Percentiles rank a stretch among this genome's conserved stretches.
Conservation (phyloP, 371 early-diverging fungal species). For the Actinomortierella ambigua region DNA sequence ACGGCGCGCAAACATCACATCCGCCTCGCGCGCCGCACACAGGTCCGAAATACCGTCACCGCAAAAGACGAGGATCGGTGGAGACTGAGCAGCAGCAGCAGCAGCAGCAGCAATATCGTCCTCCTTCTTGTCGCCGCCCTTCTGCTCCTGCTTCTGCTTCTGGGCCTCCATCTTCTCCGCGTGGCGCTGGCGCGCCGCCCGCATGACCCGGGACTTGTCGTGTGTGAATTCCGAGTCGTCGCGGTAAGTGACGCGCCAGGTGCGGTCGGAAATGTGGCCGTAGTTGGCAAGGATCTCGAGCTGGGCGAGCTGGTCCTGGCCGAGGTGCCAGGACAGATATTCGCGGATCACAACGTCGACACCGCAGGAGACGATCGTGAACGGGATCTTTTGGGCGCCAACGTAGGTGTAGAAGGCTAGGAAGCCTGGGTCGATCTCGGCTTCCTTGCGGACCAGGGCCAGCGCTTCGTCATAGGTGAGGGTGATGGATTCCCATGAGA, state of each 20-base stretch:
- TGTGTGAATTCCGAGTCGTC: slow-evolving; percentile 50
- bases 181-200: slow-evolving; percentile 20
- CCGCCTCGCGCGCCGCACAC: slow-evolving; percentile 61
- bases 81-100: too few species aligned
- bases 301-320: slow-evolving; percentile 19
- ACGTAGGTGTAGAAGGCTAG: slow-evolving; percentile 35
- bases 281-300: slow-evolving; percentile 50
- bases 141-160: not conserved
- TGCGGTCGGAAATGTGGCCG: slow-evolving; percentile 33
- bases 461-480: slow-evolving; percentile 53
- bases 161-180: slow-evolving; percentile 22
- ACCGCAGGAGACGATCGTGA: slow-evolving; percentile 57
- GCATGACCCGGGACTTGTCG: slow-evolving; percentile 38
- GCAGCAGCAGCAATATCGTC: too few species aligned
- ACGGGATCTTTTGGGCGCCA: slow-evolving; percentile 44
- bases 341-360: slow-evolving; percentile 47
- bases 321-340: slow-evolving; percentile 43
- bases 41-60: slow-evolving; percentile 72
- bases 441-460: slow-evolving; percentile 44
- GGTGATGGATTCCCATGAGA: too few species aligned
- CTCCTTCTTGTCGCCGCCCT: slow-evolving; percentile 11
- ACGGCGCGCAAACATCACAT: slow-evolving; percentile 62
- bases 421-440: slow-evolving; percentile 51
- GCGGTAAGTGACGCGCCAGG: slow-evolving; percentile 54
- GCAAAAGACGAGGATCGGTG: slow-evolving; percentile 56